Evolutionary conservation across 768 basidiomycete species (phyloP).

Genomic region (Lactarius evosmus): DNA sequence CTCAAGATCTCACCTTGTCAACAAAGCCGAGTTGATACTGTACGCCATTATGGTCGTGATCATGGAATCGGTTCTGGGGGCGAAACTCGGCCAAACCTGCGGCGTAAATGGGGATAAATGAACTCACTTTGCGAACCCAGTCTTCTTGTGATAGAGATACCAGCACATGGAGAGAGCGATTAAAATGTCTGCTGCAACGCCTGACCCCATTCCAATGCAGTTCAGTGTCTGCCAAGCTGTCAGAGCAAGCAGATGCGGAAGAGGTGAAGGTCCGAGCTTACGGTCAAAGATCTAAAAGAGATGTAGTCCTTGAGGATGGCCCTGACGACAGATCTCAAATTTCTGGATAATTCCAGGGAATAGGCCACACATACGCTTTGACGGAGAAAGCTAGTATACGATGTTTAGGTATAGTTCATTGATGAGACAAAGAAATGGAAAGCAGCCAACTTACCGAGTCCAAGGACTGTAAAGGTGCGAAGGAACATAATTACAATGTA

Average conservation of each 20-base stretch:
- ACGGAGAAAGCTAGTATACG: slow-evolving; percentile 43
- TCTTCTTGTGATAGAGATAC: slow-evolving; percentile 44
- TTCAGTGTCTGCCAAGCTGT: slow-evolving; percentile 44
- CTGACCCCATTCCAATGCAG: slow-evolving; percentile 45
- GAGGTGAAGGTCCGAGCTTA: slow-evolving; percentile 28
- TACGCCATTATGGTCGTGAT: slow-evolving; percentile 32
- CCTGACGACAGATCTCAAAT: slow-evolving; percentile 20
- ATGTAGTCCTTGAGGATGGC: slow-evolving; percentile 36
- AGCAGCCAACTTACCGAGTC: background rate
- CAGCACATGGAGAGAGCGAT: slow-evolving; percentile 49
- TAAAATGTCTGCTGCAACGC: slow-evolving; percentile 48
- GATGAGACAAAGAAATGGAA: too few species aligned
- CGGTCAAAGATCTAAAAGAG: slow-evolving; percentile 36
- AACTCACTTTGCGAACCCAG: slow-evolving; percentile 44
- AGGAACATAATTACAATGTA: slow-evolving; percentile 29
- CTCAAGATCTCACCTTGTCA: slow-evolving; percentile 28
- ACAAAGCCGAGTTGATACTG: slow-evolving; percentile 31
- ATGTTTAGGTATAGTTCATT: background rate
- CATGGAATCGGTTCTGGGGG: slow-evolving; percentile 31
- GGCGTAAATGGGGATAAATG: background rate
- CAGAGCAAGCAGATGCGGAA: background rate
- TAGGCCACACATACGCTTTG: slow-evolving; percentile 39
- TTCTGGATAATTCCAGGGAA: background rate
- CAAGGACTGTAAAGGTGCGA: slow-evolving; percentile 24
- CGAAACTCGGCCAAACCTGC: background rate